Base-by-base conservation (phyloP, 805 yeast genomes). In the Candida wancherniae region DNA sequence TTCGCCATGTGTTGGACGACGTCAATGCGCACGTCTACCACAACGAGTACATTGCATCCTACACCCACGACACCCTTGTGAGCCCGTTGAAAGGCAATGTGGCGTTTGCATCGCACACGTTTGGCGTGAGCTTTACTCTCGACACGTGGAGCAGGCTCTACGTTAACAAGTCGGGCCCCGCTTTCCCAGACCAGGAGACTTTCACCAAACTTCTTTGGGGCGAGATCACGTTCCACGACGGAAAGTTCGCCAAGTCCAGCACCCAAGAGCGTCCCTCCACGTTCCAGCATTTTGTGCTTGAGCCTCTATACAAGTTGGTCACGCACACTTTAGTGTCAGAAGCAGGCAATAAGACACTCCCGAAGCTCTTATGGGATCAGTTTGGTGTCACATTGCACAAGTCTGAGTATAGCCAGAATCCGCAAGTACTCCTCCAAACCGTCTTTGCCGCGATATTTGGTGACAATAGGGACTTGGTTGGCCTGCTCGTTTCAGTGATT, bases 251-350 rank as follows among this genome's bases (percentile, higher is more conserved):
- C 0, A 51, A 51, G 28, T 57, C 32, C 33, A 25, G 27, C 51
- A 37, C 17, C 36, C 19, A 39, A 31, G 19, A 38, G 28, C 24
- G 59, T 45, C 22, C 33, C 18, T 23, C 75, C 31, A 52, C 85
- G 1, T 83, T 90, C 53, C 69, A 71, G 5, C 62, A 67, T 26
- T 81, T 86, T 44, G 67, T 92, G 6, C 57, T 87, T 6, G 76
- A 75, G 15, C 98, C 97, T 2, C 47, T 90, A 9, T 90, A 87
- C 59, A 88, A 90, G 51, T 51, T 88, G 6, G 58, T 79, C 21
- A 67, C 85, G 0, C 67, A 73, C 29, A 65, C 83, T 0, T 48
- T 90, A 8, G 67, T 85, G 0, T 63, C 70, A 20, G 71, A 71
- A 11, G 57, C 72, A 2, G 52, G 57, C 4, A 47, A 45, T 3